Conservation (phyloP, 192 early-diverging fungal genomes). For the Podila clonocystis region DNA sequence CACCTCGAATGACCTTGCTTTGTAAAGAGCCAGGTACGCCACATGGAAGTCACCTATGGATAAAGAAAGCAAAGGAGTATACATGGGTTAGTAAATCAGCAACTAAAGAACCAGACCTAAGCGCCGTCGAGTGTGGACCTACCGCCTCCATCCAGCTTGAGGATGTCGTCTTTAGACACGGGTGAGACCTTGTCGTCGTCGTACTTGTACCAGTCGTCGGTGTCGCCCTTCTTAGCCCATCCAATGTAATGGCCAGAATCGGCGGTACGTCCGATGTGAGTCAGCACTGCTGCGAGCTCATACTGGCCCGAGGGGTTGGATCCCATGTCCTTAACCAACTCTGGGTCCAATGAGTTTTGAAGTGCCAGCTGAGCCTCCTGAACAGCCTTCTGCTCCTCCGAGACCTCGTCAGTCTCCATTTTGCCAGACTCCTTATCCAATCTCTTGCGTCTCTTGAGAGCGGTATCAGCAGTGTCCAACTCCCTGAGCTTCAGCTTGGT, state of each 20-base stretch:
- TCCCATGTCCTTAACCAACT: constrained; percentile 82
- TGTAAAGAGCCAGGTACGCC: constrained; percentile 92
- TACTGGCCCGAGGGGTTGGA: constrained; percentile 91
- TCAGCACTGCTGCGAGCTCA: constrained; percentile 93
- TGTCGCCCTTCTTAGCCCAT: constrained; percentile 86
- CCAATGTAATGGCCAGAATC: constrained; percentile 95
- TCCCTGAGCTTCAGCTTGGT: constrained; percentile 73
- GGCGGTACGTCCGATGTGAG: constrained; percentile 93
- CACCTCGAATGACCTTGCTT: constrained; percentile 26
- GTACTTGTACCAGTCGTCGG: constrained; percentile 85
- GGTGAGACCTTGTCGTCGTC: constrained; percentile 95
- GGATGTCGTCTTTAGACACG: constrained; percentile 86
- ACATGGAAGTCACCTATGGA: constrained; percentile 74
- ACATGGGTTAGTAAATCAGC: background rate
- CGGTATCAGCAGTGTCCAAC: constrained; percentile 70
- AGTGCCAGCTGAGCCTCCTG: constrained; percentile 32
- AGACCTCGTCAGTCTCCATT: constrained; percentile 36
- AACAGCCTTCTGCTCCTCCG: constrained; percentile 35
- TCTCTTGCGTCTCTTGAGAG: constrained; percentile 62
- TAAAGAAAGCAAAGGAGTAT: background rate
- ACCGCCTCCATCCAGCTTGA: constrained; percentile 92
- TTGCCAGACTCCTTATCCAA: constrained; percentile 41
- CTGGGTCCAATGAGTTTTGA: constrained; percentile 69
- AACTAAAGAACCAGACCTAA: background rate
- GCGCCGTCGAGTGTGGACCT: constrained; percentile 18